A percentile compares a stretch with the other conserved stretches of the same genome.
Conservation (phyloP, 345 rosid genomes). For the Melaleuca alternifolia region DNA sequence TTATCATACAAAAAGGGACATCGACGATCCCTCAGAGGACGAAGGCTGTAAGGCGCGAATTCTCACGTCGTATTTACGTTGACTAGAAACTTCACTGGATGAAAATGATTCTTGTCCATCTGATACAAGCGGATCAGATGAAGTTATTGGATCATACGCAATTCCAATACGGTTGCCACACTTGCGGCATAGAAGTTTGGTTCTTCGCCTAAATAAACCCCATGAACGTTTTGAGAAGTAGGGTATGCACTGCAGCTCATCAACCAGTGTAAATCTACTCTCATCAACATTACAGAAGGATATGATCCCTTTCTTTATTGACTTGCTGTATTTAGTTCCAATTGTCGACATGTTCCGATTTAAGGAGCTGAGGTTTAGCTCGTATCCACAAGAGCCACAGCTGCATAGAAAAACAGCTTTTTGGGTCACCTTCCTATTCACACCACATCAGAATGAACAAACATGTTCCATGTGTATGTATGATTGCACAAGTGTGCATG, state of each 20-base stretch:
- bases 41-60: slow-evolving; percentile 91
- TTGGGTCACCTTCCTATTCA: background rate
- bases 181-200: slow-evolving; percentile 88
- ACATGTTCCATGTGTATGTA: background rate
- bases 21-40: slow-evolving; percentile 23
- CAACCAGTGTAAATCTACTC: slow-evolving; percentile 75
- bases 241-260: slow-evolving; percentile 82
- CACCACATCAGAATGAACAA: background rate
- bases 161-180: slow-evolving; percentile 71
- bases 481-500: background rate
- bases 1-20: slow-evolving; percentile 16
- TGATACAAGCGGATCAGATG: slow-evolving; percentile 31
- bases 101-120: slow-evolving; percentile 39
- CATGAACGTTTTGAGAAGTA: slow-evolving; percentile 47
- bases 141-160: slow-evolving; percentile 42
- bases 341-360: slow-evolving; percentile 75
- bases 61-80: slow-evolving; percentile 53
- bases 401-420: slow-evolving; percentile 30
- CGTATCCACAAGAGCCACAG: slow-evolving; percentile 92
- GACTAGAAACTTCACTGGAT: slow-evolving; percentile 16
- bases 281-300: slow-evolving; percentile 75
- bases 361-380: slow-evolving; percentile 76
- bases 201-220: slow-evolving; percentile 60
- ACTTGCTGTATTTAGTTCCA: slow-evolving; percentile 86
- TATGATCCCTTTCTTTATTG: slow-evolving; percentile 83